Evolutionary conservation across 129 eudicot genomes (phyloP), one percentile per base, ranked within the genome.

Genomic region (Pseudognaphalium luteoalbum): DNA sequence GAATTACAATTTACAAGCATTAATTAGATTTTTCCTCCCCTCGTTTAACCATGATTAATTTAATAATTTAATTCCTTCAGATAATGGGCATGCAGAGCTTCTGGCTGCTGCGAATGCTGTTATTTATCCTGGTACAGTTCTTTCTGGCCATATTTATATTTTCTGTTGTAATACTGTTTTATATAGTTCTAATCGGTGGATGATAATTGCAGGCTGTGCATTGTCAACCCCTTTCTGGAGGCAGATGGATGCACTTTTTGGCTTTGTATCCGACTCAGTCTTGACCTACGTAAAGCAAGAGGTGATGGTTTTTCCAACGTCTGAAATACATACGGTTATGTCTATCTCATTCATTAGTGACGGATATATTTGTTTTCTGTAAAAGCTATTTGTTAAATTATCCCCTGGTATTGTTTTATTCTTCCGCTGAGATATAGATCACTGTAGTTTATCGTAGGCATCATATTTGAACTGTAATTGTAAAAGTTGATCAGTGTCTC

Each of bases 71-170:
- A 17, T 14, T 52, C 7, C 89, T 79, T 79, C 90, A 74, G 94
- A 86, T 81, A 88, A 86, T 84, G 91, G 88, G 61, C 88, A 86
- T 51, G 90, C 81, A 83, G 97, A 88, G 83, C 91, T 91, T 58
- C 50, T 86, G 63, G 91, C 97, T 81, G 97, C 97, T 29, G 89
- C 85, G 51, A 86, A 85, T 63, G 88, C 91, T 52, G 91, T 88
- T 79, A 79, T 82, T 30, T 79, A 84, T 76, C 87, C 90, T 57
- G 77, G 97, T 91, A 85, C 70, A 71, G 42, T 76, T 83, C 56
- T 62, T n/a, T 30, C 64, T 57, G 28, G 59, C 57, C 34, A 6
- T 35, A 42, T 62, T 9, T 51, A 44, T 17, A 51, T 25, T 64
- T 30, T 47, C 65, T 34, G 8, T 71, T 28, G 28, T 15, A 17